Evolutionary conservation across 306 rosid genomes (phyloP), one percentile per base, ranked within the genome.

Genomic region (Senna tora): DNA sequence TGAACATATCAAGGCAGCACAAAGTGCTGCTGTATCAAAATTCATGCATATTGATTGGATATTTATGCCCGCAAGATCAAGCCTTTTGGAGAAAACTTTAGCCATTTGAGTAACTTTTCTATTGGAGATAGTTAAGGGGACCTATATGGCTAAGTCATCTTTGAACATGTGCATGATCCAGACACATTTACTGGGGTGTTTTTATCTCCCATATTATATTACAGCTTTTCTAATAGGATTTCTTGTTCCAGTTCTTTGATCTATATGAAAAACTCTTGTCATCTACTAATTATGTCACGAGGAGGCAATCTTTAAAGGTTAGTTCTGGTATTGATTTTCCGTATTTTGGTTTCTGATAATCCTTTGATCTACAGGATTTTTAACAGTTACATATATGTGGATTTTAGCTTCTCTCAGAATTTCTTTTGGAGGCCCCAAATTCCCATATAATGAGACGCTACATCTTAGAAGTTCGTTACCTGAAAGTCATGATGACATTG

Each of bases 231-330:
- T 87, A 62, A 87, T 74, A 67, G 61, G 77, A 78, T n/a, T 71
- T 68, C 16, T 67, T 84, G 45, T 84, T 84, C 51, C 85, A 95
- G 97, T 95, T 95, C 90, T 95, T 91, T 72, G 96, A 91, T 81
- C 80, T 77, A 46, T 95, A 88, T 51, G 99, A 95, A 81, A 89
- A 70, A 43, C 92, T 95, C 75, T 79, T 95, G 89, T 85, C 85
- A 43, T 94, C 99, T 77, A 43, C 96, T 68, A 95, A 91, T 85
- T 95, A 95, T 72, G 99, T 95, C 77, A 95, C 99, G 53, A 89
- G 96, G 81, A 91, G 97, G 80, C 99, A 95, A 72, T 95, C 99
- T 71, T 84, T 95, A 77, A 95, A 95, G 99, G 99, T 95, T 32
- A 60, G 85, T 82, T 86, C 73, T 69, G 19, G n/a, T 66, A 45